Percentiles rank a stretch among this genome's conserved stretches.
These are phyloP conservation scores for Botrytis paeoniae DNA, from an alignment of 2,329 filamentous ascomycete genomes.

Conservation along the genomic window DNA sequence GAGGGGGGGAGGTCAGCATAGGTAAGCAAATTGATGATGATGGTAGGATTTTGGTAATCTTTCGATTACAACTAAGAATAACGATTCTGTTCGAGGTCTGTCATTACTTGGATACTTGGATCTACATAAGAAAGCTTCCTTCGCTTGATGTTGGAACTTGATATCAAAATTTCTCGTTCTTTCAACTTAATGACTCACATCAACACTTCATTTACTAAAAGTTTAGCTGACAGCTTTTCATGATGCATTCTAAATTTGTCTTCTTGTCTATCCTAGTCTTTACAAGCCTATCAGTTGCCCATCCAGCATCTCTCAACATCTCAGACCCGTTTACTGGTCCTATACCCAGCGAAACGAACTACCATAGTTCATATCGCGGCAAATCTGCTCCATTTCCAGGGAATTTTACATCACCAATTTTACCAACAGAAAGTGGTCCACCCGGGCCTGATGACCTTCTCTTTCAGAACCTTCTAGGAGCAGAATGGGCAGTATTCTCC, in stretches of 20 bases:
- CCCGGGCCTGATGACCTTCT: conserved; percentile 43
- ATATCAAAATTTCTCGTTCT: neutral
- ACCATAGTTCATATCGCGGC: conserved; percentile 39
- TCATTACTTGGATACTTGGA: too few species aligned
- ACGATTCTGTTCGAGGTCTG: neutral
- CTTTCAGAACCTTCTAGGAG: conserved; percentile 45
- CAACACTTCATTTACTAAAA: neutral
- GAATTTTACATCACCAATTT: conserved; percentile 39
- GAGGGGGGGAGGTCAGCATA: neutral
- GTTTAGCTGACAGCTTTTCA: neutral
- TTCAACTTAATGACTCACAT: neutral
- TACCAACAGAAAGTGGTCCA: conserved; percentile 35
- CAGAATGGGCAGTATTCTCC: conserved; percentile 46
- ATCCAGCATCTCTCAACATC: neutral
- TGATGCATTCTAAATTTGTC: neutral
- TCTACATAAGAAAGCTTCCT: neutral
- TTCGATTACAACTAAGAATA: neutral
- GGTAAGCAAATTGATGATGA: neutral
- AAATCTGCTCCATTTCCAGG: conserved; percentile 40
- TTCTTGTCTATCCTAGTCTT: neutral
- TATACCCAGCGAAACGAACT: conserved; percentile 37
- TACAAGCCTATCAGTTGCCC: neutral
- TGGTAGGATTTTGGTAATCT: neutral
- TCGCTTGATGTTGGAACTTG: neutral
- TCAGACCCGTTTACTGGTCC: conserved; percentile 20